These are phyloP conservation scores for Suillus occidentalis DNA, from an alignment of 768 basidiomycete genomes.

Conservation along the genomic window DNA sequence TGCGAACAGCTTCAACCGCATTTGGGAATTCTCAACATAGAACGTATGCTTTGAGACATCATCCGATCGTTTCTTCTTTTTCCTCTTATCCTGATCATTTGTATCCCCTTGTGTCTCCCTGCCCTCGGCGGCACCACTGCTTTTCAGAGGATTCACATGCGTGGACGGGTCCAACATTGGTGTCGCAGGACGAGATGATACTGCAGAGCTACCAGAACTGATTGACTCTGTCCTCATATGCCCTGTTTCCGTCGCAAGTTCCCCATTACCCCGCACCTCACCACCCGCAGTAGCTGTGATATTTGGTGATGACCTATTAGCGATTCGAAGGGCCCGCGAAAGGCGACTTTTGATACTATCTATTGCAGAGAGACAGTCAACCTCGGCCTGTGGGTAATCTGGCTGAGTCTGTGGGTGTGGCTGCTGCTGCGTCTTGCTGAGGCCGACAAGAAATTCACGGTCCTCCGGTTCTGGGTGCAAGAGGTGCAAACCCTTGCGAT, in stretches of 20 bases:
- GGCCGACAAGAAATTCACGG: conserved; percentile 23
- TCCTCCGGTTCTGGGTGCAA: conserved; percentile 42
- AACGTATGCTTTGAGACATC: conserved; percentile 94
- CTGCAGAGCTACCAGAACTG: conserved; percentile 38
- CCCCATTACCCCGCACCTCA: conserved; percentile 7
- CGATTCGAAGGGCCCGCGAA: conserved; percentile 43
- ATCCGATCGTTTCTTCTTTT: conserved; percentile 45
- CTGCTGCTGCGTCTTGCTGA: conserved; percentile 18
- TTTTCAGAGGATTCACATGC: conserved; percentile 57
- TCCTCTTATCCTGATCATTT: conserved; percentile 41
- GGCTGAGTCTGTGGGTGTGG: conserved; percentile 17
- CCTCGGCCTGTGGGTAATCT: conserved; percentile 22
- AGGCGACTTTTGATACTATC: conserved; percentile 50
- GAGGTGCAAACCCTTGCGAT: conserved; percentile 80
- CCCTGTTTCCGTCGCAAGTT: conserved; percentile 6
- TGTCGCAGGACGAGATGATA: conserved; percentile 41
- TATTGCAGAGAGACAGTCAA: conserved; percentile 41
- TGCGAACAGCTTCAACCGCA: conserved; percentile 82
- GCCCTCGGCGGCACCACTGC: conserved; percentile 16
- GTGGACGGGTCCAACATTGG: conserved; percentile 83
- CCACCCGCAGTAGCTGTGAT: conserved; percentile 6
- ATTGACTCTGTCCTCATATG: conserved; percentile 16
- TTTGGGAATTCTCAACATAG: conserved; percentile 89
- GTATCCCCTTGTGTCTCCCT: conserved; percentile 24
- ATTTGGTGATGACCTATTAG: conserved; percentile 21